These are phyloP conservation scores for Pichia insulana DNA, from an alignment of 805 yeast genomes.

Conservation along the genomic window DNA sequence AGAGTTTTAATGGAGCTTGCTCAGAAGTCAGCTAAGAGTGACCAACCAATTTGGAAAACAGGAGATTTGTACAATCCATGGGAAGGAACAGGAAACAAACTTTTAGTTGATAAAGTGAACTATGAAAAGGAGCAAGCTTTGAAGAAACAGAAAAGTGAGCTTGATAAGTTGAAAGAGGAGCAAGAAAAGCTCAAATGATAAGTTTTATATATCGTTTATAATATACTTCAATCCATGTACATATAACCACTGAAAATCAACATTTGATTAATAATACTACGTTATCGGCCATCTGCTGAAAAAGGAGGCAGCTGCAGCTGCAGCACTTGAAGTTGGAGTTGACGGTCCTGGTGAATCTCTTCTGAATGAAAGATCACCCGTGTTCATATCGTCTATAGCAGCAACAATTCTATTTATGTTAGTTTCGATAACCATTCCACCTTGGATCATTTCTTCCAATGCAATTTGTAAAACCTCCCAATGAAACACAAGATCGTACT, in stretches of 20 bases:
- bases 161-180: slow-evolving; percentile 33
- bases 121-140: slow-evolving; percentile 42
- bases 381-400: slow-evolving; percentile 68
- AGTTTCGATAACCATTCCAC: slow-evolving; percentile 97
- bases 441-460: slow-evolving; percentile 85
- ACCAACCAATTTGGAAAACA: slow-evolving; percentile 79
- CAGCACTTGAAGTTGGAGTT: slow-evolving; percentile 10
- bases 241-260: too few relatives aligned
- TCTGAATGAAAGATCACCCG: slow-evolving; percentile 30
- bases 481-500: slow-evolving; percentile 92
- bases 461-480: slow-evolving; percentile 96
- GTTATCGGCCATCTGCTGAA: slow-evolving; percentile 14
- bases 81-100: slow-evolving; percentile 35
- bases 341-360: slow-evolving; percentile 2
- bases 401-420: slow-evolving; percentile 72
- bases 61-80: slow-evolving; percentile 65
- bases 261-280: background rate
- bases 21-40: slow-evolving; percentile 50
- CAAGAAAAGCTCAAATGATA: slow-evolving; percentile 17
- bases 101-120: slow-evolving; percentile 33
- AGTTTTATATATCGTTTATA: too few relatives aligned
- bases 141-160: slow-evolving; percentile 29
- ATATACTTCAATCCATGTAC: too few relatives aligned
- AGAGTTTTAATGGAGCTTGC: slow-evolving; percentile 61
- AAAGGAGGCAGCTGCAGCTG: background rate